Evolutionary conservation across 108 stramenopile genomes (phyloP).

Genomic region (Mediolabrus comicus): DNA sequence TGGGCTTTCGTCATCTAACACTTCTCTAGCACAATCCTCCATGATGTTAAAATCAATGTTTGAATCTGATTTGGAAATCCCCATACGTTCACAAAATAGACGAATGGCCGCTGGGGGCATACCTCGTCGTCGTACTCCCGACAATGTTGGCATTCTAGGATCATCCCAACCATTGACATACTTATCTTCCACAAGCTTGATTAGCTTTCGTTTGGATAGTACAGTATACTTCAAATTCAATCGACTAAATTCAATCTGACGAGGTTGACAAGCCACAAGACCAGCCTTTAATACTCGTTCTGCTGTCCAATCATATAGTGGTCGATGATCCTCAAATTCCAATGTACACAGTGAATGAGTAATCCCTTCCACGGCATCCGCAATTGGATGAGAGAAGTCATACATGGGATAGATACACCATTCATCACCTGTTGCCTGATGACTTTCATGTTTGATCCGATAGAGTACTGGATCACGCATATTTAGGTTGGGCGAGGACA

Average conservation of each 20-base stretch:
- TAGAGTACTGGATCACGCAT: conserved; percentile 91
- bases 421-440: conserved; percentile 86
- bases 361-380: conserved; percentile 88
- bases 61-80: conserved; percentile 88
- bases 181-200: conserved; percentile 79
- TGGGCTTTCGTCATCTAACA: conserved; percentile 75
- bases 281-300: conserved; percentile 72
- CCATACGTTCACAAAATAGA: conserved; percentile 88
- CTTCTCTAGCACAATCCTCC: conserved; percentile 85
- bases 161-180: conserved; percentile 88
- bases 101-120: conserved; percentile 83
- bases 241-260: conserved; percentile 92
- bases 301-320: conserved; percentile 90
- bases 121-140: conserved; percentile 84
- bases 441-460: conserved; percentile 88
- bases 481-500: conserved; percentile 90
- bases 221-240: conserved; percentile 90
- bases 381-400: conserved; percentile 91
- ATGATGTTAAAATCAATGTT: conserved; percentile 81
- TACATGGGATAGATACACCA: conserved; percentile 97
- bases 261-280: conserved; percentile 63
- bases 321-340: conserved; percentile 94
- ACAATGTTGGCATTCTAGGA: conserved; percentile 85
- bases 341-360: conserved; percentile 91
- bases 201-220: conserved; percentile 85